These are phyloP conservation scores for Alternaria triticimaculans DNA, from an alignment of 2,329 filamentous ascomycete species.

Conservation along the genomic window DNA sequence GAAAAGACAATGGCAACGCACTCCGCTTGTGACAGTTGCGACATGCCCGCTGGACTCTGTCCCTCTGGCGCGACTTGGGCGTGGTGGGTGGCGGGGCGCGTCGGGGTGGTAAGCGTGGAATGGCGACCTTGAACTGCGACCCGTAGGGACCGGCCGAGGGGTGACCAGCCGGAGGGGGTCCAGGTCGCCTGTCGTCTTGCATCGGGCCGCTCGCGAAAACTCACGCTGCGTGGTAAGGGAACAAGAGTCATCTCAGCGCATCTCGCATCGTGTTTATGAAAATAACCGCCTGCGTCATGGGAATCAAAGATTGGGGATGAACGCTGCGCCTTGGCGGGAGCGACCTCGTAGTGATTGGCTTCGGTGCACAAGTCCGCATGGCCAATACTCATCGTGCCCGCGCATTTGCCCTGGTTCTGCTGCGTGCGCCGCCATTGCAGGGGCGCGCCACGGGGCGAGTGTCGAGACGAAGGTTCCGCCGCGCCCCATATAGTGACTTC, in stretches of 20 bases:
- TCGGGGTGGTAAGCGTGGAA: conserved; percentile 11
- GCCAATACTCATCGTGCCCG: neutral
- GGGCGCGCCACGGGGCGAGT: neutral
- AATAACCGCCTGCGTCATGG: conserved; percentile 5
- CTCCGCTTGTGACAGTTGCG: conserved; percentile 24
- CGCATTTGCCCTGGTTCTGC: neutral
- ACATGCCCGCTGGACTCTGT: conserved; percentile 17
- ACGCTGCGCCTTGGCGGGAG: neutral
- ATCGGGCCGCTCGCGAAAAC: conserved; percentile 8
- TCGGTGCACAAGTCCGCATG: neutral
- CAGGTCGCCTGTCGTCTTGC: conserved; percentile 6
- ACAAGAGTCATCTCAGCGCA: neutral
- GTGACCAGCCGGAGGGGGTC: neutral
- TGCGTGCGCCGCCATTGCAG: neutral
- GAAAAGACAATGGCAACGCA: neutral
- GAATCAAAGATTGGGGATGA: neutral
- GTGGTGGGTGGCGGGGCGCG: conserved; percentile 5
- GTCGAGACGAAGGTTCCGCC: neutral
- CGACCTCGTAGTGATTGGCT: conserved; percentile 2
- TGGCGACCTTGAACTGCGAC: conserved; percentile 12
- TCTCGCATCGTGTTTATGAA: neutral
- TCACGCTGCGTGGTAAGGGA: neutral
- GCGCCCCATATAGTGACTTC: neutral
- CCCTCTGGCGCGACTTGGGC: conserved; percentile 8
- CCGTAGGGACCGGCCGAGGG: neutral